Base-by-base conservation (phyloP, 2,329 filamentous ascomycete species). In the Botrytis sinoallii region DNA sequence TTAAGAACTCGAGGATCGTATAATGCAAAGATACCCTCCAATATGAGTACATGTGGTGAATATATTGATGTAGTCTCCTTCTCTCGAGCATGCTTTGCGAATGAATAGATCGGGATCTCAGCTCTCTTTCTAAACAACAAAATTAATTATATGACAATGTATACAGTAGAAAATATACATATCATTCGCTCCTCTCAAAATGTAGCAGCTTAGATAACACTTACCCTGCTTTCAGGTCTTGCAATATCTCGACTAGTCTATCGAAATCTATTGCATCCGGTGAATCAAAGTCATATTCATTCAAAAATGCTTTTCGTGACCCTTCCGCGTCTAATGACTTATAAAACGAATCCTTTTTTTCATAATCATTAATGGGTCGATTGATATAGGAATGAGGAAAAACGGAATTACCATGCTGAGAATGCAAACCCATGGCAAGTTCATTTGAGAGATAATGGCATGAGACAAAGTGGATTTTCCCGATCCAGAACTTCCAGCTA, bases 381-480 rank as follows among this genome's bases (percentile, higher is more conserved):
- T n/a, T 18, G 20, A 25, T 7, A 69, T 29, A 8, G 55, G 57
- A 25, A 40, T 40, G 29, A 52, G 60, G n/a, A 25, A 65, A 42
- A 42, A 52, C 5, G 57, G 35, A 81, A 85, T 81, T 87, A 95
- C 94, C 92, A 99, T 98, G 60, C 95, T 97, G 79, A 99, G 84
- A 83, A 99, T 98, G 68, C 98, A 95, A 75, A 99, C 96, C 95
- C 96, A 99, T 73, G 96, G 96, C 76, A 99, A 85, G 83, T 96
- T 97, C 79, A 99, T 85, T 79, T 93, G 91, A 79, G 89, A 91
- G 77, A 98, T 93, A 78, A 99, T 97, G 76, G 95, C 94, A 81
- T 97, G 89, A 46, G 96, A 95, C 71, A 99, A 85, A 10, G 95
- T 98, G 10, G 95, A 98, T 86, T 99, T 99, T 74, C 95, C 85